Evolutionary conservation across 2,329 filamentous ascomycete genomes (phyloP).

Genomic region (Diplodia intermedia): DNA sequence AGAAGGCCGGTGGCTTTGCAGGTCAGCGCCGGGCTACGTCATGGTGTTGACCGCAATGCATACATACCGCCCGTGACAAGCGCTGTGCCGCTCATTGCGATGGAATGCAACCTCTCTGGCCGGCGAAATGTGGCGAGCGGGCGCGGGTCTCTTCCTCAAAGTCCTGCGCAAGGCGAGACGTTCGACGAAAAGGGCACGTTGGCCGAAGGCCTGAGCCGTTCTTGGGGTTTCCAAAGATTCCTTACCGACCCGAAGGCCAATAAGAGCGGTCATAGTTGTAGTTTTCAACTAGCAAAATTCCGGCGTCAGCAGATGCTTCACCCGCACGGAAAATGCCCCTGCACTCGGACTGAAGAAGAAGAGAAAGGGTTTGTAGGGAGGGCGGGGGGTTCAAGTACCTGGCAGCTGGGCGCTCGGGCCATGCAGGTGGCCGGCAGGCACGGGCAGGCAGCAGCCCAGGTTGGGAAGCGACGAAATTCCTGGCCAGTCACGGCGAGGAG

Average conservation of each 20-base stretch:
- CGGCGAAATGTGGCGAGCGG: background rate
- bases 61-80: constrained; percentile 74
- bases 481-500: too few relatives aligned
- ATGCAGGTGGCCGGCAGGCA: background rate
- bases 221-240: constrained; percentile 76
- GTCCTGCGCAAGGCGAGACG: constrained; percentile 53
- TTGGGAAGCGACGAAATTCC: background rate
- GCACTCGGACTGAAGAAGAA: constrained; percentile 65
- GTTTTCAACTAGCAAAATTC: constrained; percentile 93
- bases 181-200: constrained; percentile 59
- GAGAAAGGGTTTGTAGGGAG: constrained; percentile 15
- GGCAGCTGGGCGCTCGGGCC: background rate
- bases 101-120: background rate
- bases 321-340: constrained; percentile 82
- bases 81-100: constrained; percentile 59
- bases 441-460: background rate
- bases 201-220: constrained; percentile 23
- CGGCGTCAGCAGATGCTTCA: constrained; percentile 88
- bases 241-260: constrained; percentile 72
- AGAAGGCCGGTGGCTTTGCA: constrained; percentile 75
- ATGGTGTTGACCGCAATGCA: constrained; percentile 21
- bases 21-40: constrained; percentile 11
- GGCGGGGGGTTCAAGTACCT: background rate
- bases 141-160: constrained; percentile 57
- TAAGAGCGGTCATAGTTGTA: constrained; percentile 77